Percentiles rank a stretch among this genome's conserved stretches.
Evolutionary conservation across 1,284 basidiomycete genomes (phyloP).

Genomic region (Cutaneotrichosporon daszewskae): DNA sequence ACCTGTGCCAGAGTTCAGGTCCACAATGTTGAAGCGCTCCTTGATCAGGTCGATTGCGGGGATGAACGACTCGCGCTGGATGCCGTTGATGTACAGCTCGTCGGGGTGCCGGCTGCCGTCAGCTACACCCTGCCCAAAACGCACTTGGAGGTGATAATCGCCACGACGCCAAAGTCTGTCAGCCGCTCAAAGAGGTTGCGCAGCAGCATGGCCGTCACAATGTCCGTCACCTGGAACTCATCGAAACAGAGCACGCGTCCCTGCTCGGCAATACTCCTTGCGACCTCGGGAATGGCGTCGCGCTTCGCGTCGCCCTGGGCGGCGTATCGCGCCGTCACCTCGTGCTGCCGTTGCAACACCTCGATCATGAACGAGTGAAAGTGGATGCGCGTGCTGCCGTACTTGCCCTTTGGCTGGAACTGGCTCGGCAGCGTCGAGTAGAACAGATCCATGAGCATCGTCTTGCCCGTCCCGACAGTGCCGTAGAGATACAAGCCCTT

Average conservation of each 20-base stretch:
- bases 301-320: slow-evolving; percentile 58
- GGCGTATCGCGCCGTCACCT: slow-evolving; percentile 59
- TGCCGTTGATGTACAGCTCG: slow-evolving; percentile 97
- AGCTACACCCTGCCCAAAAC: slow-evolving; percentile 26
- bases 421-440: slow-evolving; percentile 78
- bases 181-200: slow-evolving; percentile 79
- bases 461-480: slow-evolving; percentile 89
- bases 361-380: slow-evolving; percentile 99
- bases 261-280: slow-evolving; percentile 78
- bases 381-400: slow-evolving; percentile 75
- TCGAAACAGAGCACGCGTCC: slow-evolving; percentile 90
- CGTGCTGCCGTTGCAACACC: slow-evolving; percentile 71
- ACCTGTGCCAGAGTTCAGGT: slow-evolving; percentile 93
- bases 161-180: slow-evolving; percentile 82
- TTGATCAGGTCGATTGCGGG: slow-evolving; percentile 94
- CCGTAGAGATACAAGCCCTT: slow-evolving; percentile 95
- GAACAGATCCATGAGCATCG: slow-evolving; percentile 99
- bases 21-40: slow-evolving; percentile 74
- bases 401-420: slow-evolving; percentile 49
- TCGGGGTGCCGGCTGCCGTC: slow-evolving; percentile 83
- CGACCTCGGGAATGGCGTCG: slow-evolving; percentile 75
- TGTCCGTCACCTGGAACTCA: slow-evolving; percentile 99
- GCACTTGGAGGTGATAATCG: slow-evolving; percentile 95
- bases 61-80: slow-evolving; percentile 92
- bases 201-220: slow-evolving; percentile 97